A percentile compares a stretch with the other conserved stretches of the same genome.
Conservation (phyloP, 805 yeast species). For the Metschnikowia shivogae region DNA sequence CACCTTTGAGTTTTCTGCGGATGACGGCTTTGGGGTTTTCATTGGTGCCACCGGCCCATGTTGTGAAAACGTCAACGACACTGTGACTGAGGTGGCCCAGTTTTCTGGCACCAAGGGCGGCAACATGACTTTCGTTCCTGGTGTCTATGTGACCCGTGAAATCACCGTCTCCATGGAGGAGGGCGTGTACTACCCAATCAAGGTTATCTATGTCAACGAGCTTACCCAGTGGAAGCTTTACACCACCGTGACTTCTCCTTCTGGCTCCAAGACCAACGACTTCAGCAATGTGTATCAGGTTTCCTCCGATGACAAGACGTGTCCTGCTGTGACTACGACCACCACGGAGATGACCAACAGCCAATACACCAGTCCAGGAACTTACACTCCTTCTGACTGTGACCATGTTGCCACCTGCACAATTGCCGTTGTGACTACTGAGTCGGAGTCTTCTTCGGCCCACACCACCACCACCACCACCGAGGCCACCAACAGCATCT, state of each 20-base stretch:
- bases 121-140: not conserved
- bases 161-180: conserved; percentile 4
- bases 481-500: not conserved
- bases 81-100: conserved; percentile 2
- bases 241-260: conserved; percentile 1
- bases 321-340: conserved; percentile 4
- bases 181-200: conserved; percentile 4
- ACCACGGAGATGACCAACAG: not conserved
- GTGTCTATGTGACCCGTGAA: not conserved
- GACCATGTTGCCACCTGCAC: not conserved
- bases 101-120: conserved; percentile 4
- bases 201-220: conserved; percentile 5
- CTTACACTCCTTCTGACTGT: conserved; percentile 6
- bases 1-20: conserved; percentile 2
- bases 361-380: not conserved
- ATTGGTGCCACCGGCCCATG: conserved; percentile 3
- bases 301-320: not conserved
- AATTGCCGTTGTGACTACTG: not conserved
- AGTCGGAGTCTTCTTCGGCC: not conserved
- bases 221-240: conserved; percentile 5
- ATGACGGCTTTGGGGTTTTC: conserved; percentile 4
- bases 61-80: conserved; percentile 3
- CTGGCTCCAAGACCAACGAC: not conserved
- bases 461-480: not conserved
- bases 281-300: conserved; percentile 1